Base-by-base conservation (phyloP, 2,329 filamentous ascomycete species). In the Lachnum nothofagi region DNA sequence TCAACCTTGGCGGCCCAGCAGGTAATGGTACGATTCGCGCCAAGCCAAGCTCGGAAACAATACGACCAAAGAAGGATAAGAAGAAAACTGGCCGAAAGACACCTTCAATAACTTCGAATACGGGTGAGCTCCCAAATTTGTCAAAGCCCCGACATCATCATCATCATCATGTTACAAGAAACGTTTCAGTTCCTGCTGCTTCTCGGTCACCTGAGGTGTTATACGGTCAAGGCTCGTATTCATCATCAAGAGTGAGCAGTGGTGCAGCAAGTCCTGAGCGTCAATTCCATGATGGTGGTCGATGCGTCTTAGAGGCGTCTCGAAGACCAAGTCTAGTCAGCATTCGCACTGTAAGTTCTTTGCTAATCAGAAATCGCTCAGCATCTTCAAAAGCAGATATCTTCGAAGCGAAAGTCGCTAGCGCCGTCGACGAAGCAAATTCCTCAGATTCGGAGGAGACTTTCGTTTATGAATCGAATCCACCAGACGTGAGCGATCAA, bases 381-480 rank as follows among this genome's bases (percentile, higher is more conserved):
- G 88, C 85, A 52, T 93, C 90, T 14, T 95, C 91, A 52, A 97
- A 97, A 72, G 91, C 93, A 65, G 93, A 98, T 69, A 90, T 97
- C 44, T 98, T 98, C 66, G 93, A 97, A 72, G 90, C 91, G 59
- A 95, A 95, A 65, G 90, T 98, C 58, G 91, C 91, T 43, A 96
- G 85, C 66, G 91, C 91, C 7, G 90, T 98, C 44, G 91, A 97
- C 65, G 91, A 97, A 67, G 90, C 89, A 38, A 88, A 96, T 67
- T 95, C 91, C 10, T 96, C 91, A 5, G 93, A 98, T 67, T 97
- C 91, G 1, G 93, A 96, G 63, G 93, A 97, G 69, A 97, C 93
- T 0, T 98, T 97, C 68, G 93, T 98, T 14, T 98, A 98, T 70
- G 93, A 98, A 68, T 97, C 93, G 22, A 98, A 98, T 63, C 93